Percentiles rank a stretch among this genome's conserved stretches.
These are phyloP conservation scores for Thalia dealbata DNA, from an alignment of 176 grass and related monocot species.

Conservation along the genomic window DNA sequence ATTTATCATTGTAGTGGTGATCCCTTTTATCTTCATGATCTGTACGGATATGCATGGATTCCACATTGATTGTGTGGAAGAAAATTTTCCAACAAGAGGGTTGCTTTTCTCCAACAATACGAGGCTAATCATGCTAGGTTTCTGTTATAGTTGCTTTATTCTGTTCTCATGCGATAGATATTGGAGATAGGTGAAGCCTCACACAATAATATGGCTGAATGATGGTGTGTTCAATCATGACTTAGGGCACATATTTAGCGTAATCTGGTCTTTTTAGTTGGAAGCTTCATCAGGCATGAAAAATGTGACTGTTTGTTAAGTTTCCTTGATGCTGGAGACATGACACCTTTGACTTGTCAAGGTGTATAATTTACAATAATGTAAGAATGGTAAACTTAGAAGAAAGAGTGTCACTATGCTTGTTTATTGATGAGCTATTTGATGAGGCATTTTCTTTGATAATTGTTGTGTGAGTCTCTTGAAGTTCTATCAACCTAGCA, in stretches of 20 bases:
- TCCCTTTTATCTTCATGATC: neutral
- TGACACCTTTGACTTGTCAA: too few species aligned
- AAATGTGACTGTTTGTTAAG: neutral
- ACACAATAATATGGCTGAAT: too few species aligned
- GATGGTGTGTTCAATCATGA: too few species aligned
- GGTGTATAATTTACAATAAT: too few species aligned
- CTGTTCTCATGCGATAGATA: neutral
- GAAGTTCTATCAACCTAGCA: too few species aligned
- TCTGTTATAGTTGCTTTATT: neutral
- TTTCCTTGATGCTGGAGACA: too few species aligned
- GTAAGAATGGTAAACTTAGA: too few species aligned
- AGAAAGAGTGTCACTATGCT: too few species aligned
- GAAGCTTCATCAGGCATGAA: neutral
- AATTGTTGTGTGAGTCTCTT: too few species aligned
- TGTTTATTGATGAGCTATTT: too few species aligned
- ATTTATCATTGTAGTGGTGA: neutral
- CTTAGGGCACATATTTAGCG: neutral
- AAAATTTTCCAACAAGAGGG: neutral
- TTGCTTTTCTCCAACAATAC: neutral
- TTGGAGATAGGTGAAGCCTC: neutral
- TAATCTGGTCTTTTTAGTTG: neutral
- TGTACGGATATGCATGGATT: neutral
- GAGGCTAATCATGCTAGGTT: neutral
- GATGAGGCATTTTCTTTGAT: too few species aligned
- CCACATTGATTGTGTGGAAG: neutral